Percentiles rank a stretch among this genome's conserved stretches.
Evolutionary conservation across 176 grass and related monocot species (phyloP).

Genomic region (barley (Hordeum vulgare)): MorexV3_pseudomolecules_assembly NC_058518.1:10536753-10537252

Average conservation of each 20-base stretch:
- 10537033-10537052: no score
- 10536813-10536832: slow-evolving; percentile 13
- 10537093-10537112: no score
- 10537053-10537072: no score
- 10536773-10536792: slow-evolving; percentile 27
- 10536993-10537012: neutral
- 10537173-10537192: slow-evolving; percentile 42
- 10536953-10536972: slow-evolving; percentile 27
- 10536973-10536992: neutral
- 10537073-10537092: no score
- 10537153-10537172: slow-evolving; percentile 26
- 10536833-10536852: slow-evolving; percentile 31
- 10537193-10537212: neutral
- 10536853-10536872: neutral
- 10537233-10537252: neutral
- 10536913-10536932: slow-evolving; percentile 31
- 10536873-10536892: neutral
- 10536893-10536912: slow-evolving; percentile 24
- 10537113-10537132: slow-evolving; percentile 7
- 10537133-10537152: neutral
- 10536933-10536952: slow-evolving; percentile 50
- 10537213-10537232: neutral
- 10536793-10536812: slow-evolving; percentile 38
- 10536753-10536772: neutral
- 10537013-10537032: no score